Evolutionary conservation across 768 basidiomycete genomes (phyloP).

Genomic region (Suillus subalutaceus): DNA sequence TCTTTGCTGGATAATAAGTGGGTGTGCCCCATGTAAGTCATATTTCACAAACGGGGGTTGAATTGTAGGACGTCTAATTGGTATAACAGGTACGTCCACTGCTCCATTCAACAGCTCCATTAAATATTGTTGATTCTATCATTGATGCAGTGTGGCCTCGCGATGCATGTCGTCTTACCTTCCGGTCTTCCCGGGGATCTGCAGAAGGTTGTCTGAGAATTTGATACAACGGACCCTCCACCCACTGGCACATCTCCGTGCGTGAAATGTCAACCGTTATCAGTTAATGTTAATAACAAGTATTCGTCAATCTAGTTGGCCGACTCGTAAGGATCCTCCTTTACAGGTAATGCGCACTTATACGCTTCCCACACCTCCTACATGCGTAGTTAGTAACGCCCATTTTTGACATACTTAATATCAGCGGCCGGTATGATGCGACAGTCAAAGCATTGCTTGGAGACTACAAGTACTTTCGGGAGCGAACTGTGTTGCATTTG

Average conservation of each 20-base stretch:
- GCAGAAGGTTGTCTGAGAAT: neutral
- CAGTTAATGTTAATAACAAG: neutral
- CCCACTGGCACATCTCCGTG: neutral
- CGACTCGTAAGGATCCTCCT: conserved; percentile 5
- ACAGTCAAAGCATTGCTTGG: neutral
- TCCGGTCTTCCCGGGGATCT: conserved; percentile 4
- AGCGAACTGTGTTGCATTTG: neutral
- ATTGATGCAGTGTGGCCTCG: neutral
- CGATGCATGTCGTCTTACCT: neutral
- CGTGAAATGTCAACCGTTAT: neutral
- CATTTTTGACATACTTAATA: neutral
- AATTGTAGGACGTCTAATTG: neutral
- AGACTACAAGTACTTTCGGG: neutral
- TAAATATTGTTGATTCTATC: neutral
- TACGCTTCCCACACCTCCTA: neutral
- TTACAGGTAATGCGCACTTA: neutral
- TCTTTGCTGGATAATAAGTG: neutral
- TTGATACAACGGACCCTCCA: neutral
- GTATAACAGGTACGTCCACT: neutral
- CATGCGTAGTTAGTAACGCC: neutral
- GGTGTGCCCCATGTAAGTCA: neutral
- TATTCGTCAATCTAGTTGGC: neutral
- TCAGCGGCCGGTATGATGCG: neutral
- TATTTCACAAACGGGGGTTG: neutral
- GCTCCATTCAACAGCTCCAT: neutral